Percentiles rank a stretch among this genome's conserved stretches.
Conservation (phyloP, 2,329 filamentous ascomycete species). For the Colletotrichum sp. region DNA sequence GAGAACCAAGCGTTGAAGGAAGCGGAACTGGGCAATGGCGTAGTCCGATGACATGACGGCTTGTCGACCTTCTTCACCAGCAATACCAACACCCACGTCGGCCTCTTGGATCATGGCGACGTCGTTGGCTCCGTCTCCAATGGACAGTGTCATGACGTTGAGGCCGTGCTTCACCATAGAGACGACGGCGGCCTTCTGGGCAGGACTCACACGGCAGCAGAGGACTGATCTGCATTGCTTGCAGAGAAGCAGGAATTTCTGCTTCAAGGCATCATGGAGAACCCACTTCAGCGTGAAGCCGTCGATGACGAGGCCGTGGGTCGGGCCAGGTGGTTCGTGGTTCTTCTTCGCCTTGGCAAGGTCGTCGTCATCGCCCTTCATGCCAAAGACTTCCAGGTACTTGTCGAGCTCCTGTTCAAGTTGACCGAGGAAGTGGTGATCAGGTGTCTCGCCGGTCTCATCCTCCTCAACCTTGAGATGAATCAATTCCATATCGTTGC, state of each 20-base stretch:
- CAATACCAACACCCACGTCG: constrained; percentile 95
- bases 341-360: constrained; percentile 78
- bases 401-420: constrained; percentile 77
- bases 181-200: constrained; percentile 97
- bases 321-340: constrained; percentile 85
- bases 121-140: constrained; percentile 94
- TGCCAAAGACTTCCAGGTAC: constrained; percentile 73
- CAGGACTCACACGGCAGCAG: constrained; percentile 95
- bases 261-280: constrained; percentile 79
- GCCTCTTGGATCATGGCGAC: constrained; percentile 98
- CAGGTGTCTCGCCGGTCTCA: constrained; percentile 51
- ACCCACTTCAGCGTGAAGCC: constrained; percentile 92
- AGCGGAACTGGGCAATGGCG: constrained; percentile 92
- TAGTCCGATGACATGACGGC: constrained; percentile 97
- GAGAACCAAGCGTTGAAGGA: constrained; percentile 81
- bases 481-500: constrained; percentile 97
- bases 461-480: constrained; percentile 86
- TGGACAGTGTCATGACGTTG: constrained; percentile 93
- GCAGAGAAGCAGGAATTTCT: constrained; percentile 93
- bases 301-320: constrained; percentile 93
- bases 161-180: constrained; percentile 93
- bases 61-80: constrained; percentile 89
- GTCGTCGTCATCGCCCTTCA: constrained; percentile 87
- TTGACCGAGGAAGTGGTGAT: constrained; percentile 56
- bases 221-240: constrained; percentile 97